Evolutionary conservation across 345 rosid genomes (phyloP), one percentile per base, ranked within the genome.

Genomic region (Syzygium aqueum): DNA sequence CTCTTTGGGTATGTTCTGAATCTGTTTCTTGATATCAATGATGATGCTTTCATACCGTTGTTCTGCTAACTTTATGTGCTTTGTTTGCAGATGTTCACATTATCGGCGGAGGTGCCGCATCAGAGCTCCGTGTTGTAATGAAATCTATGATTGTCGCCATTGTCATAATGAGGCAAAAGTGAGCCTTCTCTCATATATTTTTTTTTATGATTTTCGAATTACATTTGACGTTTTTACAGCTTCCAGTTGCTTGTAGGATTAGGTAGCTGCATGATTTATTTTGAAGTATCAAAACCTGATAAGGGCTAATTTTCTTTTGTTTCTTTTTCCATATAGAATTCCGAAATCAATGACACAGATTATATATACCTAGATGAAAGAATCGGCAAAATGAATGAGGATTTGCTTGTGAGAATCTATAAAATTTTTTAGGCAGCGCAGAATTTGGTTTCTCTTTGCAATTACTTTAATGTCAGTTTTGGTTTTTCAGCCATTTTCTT

Each of bases 111-210:
- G 92, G 85, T 93, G 95, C 88, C 90, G 87, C 88, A 93, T 93
- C 86, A 89, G 91, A 89, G 90, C 94, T n/a, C 92, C 95, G 1
- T 93, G 94, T 85, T 93, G 95, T 52, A 67, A 90, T 87, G 92
- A 91, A 89, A 85, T 93, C 77, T 93, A 91, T 54, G 90, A 90
- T 88, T 93, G 94, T 87, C 90, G 95, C 80, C 93, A 91, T 87
- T 93, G 94, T 85, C 94, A 92, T 85, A 92, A 92, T 5, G 93
- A 93, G 86, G 40, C 91, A 21, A 92, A 90, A 93, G 93, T 91
- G 65, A 33, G 23, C 52, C 27, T 46, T 80, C 46, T 40, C 63
- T 52, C 33, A 30, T 17, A 7, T 21, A 22, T 80, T 57, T 83
- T 43, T 43, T 56, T 21, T 28, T 51, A 10, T 2, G 21, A 80